Conservation (phyloP, 371 early-diverging fungal species). For the Lichtheimia ramosa region DNA sequence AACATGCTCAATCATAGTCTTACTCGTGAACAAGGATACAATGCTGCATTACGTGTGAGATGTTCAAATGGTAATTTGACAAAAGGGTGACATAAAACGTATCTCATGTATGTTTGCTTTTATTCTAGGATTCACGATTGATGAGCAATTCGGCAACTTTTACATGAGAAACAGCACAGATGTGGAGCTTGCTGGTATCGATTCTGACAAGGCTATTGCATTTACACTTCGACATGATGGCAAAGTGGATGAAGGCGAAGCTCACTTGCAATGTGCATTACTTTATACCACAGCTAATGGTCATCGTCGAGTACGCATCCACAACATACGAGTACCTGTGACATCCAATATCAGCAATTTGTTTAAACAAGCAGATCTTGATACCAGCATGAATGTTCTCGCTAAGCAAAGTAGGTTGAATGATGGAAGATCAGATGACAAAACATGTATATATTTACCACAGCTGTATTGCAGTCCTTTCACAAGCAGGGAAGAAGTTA, state of each 20-base stretch:
- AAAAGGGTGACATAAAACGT: no score
- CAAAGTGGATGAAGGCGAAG: conserved; percentile 83
- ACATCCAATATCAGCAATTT: conserved; percentile 76
- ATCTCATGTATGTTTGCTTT: not conserved
- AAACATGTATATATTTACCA: not conserved
- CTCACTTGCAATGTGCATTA: conserved; percentile 87
- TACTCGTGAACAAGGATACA: conserved; percentile 80
- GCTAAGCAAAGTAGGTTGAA: conserved; percentile 65
- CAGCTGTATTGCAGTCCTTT: conserved; percentile 48
- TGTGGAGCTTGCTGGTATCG: conserved; percentile 86
- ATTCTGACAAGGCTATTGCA: conserved; percentile 78
- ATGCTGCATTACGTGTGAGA: conserved; percentile 87
- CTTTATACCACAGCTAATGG: conserved; percentile 90
- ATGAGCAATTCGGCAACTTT: conserved; percentile 92
- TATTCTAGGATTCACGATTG: conserved; percentile 67
- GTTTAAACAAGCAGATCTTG: conserved; percentile 91
- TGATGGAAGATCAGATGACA: not conserved
- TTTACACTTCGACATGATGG: conserved; percentile 86
- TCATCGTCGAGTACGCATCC: conserved; percentile 89
- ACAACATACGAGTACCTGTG: conserved; percentile 81
- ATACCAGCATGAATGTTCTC: conserved; percentile 85
- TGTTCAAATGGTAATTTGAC: conserved; percentile 74
- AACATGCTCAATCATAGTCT: conserved; percentile 71
- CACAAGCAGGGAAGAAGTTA: conserved; percentile 69
- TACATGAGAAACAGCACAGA: conserved; percentile 90